phyloP scores from a whole-genome alignment of 352 stramenopile genomes.

The Pythium dissimile region DNA sequence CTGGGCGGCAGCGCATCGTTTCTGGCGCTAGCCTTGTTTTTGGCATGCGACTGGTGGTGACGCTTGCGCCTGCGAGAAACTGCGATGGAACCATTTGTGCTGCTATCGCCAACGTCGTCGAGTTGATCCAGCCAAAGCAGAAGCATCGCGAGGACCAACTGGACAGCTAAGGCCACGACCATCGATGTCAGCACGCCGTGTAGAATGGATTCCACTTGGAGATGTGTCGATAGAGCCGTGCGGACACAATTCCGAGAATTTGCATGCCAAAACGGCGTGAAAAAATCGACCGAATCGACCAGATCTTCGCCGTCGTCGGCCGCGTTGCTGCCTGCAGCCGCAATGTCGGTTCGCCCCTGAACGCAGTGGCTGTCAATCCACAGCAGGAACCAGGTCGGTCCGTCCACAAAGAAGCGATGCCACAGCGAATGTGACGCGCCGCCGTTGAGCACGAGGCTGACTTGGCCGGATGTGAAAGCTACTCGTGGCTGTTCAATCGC shows the following conservation, averaged over 20 bases:
- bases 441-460: constrained; percentile 36
- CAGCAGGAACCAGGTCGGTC: constrained; percentile 35
- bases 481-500: neutral
- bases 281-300: constrained; percentile 33
- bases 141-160: constrained; percentile 9
- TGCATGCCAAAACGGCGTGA: constrained; percentile 22
- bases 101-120: neutral
- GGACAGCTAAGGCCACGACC: neutral
- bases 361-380: constrained; percentile 34
- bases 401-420: constrained; percentile 50
- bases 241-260: neutral
- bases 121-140: constrained; percentile 10
- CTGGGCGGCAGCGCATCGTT: neutral
- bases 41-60: neutral
- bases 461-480: constrained; percentile 18
- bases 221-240: neutral
- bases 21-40: neutral
- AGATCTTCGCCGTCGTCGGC: neutral
- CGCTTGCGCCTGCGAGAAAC: constrained; percentile 8
- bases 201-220: constrained; percentile 4
- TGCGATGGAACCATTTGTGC: neutral
- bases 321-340: neutral
- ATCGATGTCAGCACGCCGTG: neutral
- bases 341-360: neutral
- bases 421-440: constrained; percentile 33